Base-by-base conservation (phyloP, 1,284 basidiomycete genomes). In the Ganoderma meredithae region DNA sequence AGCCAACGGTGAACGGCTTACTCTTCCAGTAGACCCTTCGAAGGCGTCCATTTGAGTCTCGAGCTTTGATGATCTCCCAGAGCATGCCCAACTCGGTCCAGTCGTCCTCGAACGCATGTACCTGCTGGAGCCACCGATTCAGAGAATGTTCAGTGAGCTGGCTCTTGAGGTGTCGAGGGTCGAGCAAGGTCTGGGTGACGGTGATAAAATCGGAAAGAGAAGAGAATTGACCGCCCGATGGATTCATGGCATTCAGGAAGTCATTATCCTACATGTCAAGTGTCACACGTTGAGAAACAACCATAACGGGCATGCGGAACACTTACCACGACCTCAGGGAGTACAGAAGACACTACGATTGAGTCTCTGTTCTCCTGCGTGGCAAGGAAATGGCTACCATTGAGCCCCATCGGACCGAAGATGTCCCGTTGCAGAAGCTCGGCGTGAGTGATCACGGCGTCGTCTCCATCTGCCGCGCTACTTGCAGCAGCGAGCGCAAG, bases 191-290 rank as follows among this genome's bases (percentile, higher is more conserved):
- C 66, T 82, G 81, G 77, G 83, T 82, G 56, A 85, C 60, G 12
- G 74, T 81, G 25, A 77, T 73, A 5, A 85, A 75, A 68, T 87
- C 86, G 1, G 79, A 74, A 12, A 86, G 76, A 0, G 85, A 85
- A 67, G 81, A 81, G 72, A 83, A 85, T 71, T 88, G 86, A 1
- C 85, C 86, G 0, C 81, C 85, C 0, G 83, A 74, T 3, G 85
- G 78, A 65, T 86, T 85, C 72, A 75, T 76, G 0, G 79, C 75
- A 62, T 83, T 81, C 22, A 76, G 69, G 65, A 86, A 81, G 67
- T 80, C 79, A 39, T 77, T 71, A 63, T 85, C 84, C 79, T 85
- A 41, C 12, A 15, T 3, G 0, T 1, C 4, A 17, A 5, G 6
- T 0, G n/a, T 52, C n/a, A 44, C n/a, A n/a, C n/a, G n/a, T n/a